Base-by-base conservation (phyloP, 169 alveolate genomes). In the Babesia bigemina region DNA sequence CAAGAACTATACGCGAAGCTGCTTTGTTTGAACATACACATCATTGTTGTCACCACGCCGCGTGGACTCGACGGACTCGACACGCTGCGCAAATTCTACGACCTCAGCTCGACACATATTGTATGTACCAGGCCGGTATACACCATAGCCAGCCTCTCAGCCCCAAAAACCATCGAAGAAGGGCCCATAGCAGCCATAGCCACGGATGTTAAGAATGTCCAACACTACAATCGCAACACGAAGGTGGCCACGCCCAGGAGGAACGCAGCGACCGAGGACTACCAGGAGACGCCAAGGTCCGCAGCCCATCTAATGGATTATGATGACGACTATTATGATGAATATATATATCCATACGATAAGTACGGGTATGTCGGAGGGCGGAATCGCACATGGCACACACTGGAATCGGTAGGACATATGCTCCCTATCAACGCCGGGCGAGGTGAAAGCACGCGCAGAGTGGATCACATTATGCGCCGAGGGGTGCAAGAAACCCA, bases 61-160 rank as follows among this genome's bases (percentile, higher is more conserved):
- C 50, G 78, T n/a, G 75, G 79, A n/a, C 45, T 81, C n/a, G 74
- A 63, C n/a, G 88, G 84, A 14, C 24, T 81, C 33, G 76, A 81
- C 21, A 53, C 60, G 33, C 59, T 81, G 45, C 50, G 71, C 26
- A n/a, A 71, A 22, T 47, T 28, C 49, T 72, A 36, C 48, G 66
- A 73, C 66, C 44, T 81, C 53, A 48, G 63, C 36, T 19, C 56
- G 1, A 70, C 88, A 26, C 83, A 81, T 49, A 61, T 81, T 9
- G 84, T 81, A 19, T 77, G 86, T 66, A 77, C 86, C 21, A 55
- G 86, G 49, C 86, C 86, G 50, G 86, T 70, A 16, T 77, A 63
- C 45, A 66, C 77, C 13, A 49, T 77, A 14, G 75, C 76, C 29
- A 39, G 58, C 26, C 53, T 73, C 22, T 0, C 11, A n/a, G 39